These are phyloP conservation scores for Talaromyces verruculosus DNA, from an alignment of 2,329 filamentous ascomycete species.

Conservation along the genomic window DNA sequence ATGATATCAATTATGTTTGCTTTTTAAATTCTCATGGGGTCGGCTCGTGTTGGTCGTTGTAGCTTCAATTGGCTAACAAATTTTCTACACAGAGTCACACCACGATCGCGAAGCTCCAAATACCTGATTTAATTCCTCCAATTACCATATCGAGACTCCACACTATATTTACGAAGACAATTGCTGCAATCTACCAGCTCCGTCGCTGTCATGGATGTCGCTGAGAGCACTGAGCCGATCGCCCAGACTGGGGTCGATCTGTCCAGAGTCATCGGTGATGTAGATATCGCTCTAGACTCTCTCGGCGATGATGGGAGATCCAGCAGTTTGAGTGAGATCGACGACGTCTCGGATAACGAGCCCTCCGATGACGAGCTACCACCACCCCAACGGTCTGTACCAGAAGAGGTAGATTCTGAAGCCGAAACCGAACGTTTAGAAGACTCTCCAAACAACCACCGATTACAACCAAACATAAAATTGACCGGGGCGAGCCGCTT, in stretches of 20 bases:
- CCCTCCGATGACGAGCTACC: constrained; percentile 53
- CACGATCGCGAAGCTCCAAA: background rate
- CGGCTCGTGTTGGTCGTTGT: background rate
- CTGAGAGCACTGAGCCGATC: constrained; percentile 37
- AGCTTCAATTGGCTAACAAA: constrained; percentile 5
- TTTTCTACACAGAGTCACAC: background rate
- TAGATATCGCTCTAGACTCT: constrained; percentile 39
- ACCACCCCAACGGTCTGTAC: constrained; percentile 48
- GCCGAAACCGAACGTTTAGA: constrained; percentile 93
- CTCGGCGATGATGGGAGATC: constrained; percentile 68
- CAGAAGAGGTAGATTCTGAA: constrained; percentile 71
- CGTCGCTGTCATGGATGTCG: constrained; percentile 40
- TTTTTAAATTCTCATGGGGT: too few relatives aligned
- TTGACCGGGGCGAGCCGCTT: constrained; percentile 56
- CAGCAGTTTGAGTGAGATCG: constrained; percentile 90
- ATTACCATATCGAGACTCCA: background rate
- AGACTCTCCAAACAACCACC: constrained; percentile 72
- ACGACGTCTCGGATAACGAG: constrained; percentile 72
- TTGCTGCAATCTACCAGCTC: background rate
- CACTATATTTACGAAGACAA: background rate
- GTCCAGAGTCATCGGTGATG: constrained; percentile 39
- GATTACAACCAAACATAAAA: constrained; percentile 60
- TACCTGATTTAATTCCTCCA: background rate
- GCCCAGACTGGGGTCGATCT: constrained; percentile 36
- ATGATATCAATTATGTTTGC: background rate